Evolutionary conservation across 192 early-diverging fungal genomes (phyloP).

Genomic region (Geranomyces variabilis): DNA sequence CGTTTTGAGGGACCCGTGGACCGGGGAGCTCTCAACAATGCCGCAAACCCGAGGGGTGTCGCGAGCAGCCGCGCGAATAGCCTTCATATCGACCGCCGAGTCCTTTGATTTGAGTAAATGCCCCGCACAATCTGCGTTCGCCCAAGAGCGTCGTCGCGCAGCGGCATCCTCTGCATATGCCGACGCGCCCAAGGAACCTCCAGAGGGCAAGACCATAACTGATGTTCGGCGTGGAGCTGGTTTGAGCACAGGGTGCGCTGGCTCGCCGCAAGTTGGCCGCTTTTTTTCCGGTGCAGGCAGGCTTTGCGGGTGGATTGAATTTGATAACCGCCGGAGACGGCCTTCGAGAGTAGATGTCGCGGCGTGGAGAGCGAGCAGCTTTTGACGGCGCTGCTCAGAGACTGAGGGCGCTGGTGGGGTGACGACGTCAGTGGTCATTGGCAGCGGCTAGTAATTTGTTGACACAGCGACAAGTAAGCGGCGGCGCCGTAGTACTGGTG

Average conservation of each 20-base stretch:
- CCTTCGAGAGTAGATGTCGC: slow-evolving; percentile 1
- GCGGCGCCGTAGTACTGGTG: too few species aligned
- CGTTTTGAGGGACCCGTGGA: too few species aligned
- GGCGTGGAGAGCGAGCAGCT: neutral
- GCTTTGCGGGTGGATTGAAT: neutral
- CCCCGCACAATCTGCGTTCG: neutral
- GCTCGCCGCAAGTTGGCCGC: neutral
- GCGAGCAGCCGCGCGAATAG: neutral
- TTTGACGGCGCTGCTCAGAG: slow-evolving; percentile 2
- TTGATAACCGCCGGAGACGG: neutral
- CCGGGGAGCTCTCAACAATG: too few species aligned
- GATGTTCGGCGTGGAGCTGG: neutral
- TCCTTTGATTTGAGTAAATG: neutral
- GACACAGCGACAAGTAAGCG: too few species aligned
- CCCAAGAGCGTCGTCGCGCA: neutral
- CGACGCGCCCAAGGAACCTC: neutral
- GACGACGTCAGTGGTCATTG: too few species aligned
- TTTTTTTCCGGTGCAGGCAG: neutral
- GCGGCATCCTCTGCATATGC: neutral
- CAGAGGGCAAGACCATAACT: neutral
- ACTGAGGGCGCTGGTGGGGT: too few species aligned
- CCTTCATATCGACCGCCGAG: slow-evolving; percentile 8
- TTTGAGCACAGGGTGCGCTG: neutral
- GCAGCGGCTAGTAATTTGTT: too few species aligned
- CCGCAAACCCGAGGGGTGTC: too few species aligned